phyloP scores from a whole-genome alignment of 164 flowering plant species.

The Akebia trifoliata region DNA sequence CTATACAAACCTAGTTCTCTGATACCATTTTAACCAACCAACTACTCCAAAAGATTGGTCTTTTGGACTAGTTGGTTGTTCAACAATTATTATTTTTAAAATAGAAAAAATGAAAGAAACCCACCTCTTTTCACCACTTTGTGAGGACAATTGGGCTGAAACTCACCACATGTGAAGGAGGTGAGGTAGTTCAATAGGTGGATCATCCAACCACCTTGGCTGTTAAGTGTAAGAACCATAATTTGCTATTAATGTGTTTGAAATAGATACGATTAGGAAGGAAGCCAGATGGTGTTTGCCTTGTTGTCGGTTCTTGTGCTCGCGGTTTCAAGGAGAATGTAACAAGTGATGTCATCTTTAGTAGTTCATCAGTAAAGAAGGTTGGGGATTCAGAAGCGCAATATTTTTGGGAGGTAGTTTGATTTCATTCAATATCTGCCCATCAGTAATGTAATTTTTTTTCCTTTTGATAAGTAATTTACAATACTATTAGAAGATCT shows the following conservation, averaged over 20 bases:
- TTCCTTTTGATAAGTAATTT: background rate
- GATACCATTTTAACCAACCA: no score
- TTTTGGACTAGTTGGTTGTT: no score
- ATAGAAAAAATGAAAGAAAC: background rate
- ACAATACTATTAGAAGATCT: background rate
- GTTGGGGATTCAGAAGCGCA: conserved; percentile 67
- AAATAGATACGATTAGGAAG: conserved; percentile 72
- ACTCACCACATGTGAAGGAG: background rate
- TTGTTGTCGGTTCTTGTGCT: conserved; percentile 89
- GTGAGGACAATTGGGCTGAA: background rate
- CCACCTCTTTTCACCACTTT: background rate
- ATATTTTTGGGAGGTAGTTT: conserved; percentile 87
- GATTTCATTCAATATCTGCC: background rate
- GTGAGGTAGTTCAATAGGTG: no score
- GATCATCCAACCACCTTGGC: no score
- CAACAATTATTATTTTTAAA: no score
- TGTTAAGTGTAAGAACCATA: background rate
- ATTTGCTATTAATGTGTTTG: background rate
- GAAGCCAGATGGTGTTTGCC: conserved; percentile 94
- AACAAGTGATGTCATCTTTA: conserved; percentile 81
- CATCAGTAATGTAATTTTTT: background rate
- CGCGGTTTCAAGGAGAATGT: conserved; percentile 73
- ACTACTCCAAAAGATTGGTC: no score
- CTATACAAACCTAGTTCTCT: no score
- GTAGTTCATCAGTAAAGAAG: conserved; percentile 55